Percentiles rank a stretch among this genome's conserved stretches.
phyloP scores from a whole-genome alignment of 2,329 filamentous ascomycete species.

The Alternaria gaisen region DNA sequence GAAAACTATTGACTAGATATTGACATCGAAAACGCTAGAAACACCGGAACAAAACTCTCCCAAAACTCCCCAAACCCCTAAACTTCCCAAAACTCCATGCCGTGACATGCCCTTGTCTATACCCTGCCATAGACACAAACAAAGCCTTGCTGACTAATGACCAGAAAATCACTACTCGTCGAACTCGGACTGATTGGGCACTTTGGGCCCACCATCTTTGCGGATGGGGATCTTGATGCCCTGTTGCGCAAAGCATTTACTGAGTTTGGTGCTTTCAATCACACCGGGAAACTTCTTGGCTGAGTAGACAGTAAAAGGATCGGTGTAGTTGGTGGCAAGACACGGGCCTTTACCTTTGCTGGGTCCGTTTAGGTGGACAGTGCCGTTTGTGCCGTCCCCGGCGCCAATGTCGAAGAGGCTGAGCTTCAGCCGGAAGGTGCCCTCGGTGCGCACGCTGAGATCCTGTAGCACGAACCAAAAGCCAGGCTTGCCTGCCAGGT shows the following conservation, averaged over 20 bases:
- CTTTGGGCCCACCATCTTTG: slow-evolving; percentile 77
- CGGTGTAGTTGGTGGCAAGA: slow-evolving; percentile 84
- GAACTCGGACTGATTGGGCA: slow-evolving; percentile 56
- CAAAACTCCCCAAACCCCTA: neutral
- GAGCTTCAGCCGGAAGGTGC: slow-evolving; percentile 79
- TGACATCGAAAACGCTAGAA: neutral
- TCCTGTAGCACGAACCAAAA: slow-evolving; percentile 98
- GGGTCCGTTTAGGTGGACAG: slow-evolving; percentile 57
- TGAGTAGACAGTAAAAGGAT: slow-evolving; percentile 91
- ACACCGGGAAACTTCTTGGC: slow-evolving; percentile 99
- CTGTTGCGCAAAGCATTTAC: slow-evolving; percentile 91
- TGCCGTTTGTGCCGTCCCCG: slow-evolving; percentile 54
- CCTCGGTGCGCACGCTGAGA: slow-evolving; percentile 91
- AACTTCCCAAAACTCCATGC: neutral
- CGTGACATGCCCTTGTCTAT: neutral
- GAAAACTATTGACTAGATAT: neutral
- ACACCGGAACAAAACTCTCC: neutral
- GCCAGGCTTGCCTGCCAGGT: slow-evolving; percentile 80
- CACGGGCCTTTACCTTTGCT: slow-evolving; percentile 82
- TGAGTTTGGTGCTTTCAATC: slow-evolving; percentile 89
- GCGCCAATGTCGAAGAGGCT: slow-evolving; percentile 86
- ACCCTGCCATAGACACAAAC: neutral
- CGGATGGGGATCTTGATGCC: slow-evolving; percentile 97
- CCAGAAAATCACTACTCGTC: slow-evolving; percentile 29
- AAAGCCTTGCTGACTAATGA: neutral